Evolutionary conservation across 2,329 filamentous ascomycete species (phyloP).

Genomic region (Aspergillus flavus): DNA sequence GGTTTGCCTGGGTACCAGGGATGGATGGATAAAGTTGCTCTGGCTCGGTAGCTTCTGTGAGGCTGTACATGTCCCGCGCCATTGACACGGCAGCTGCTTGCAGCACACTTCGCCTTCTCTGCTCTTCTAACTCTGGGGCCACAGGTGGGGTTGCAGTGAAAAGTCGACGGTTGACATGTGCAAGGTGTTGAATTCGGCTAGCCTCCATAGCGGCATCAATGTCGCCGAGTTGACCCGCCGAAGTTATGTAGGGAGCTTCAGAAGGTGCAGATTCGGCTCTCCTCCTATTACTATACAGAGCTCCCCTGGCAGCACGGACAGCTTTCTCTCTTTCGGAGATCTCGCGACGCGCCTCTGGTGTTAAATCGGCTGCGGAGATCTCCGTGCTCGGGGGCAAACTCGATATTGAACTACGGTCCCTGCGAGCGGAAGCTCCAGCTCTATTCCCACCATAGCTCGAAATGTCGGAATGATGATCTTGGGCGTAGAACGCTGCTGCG

Average conservation of each 20-base stretch:
- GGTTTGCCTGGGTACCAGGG: conserved; percentile 37
- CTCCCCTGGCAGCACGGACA: conserved; percentile 73
- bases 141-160: conserved; percentile 77
- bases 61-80: conserved; percentile 82
- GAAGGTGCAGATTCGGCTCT: conserved; percentile 69
- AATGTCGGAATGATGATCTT: conserved; percentile 58
- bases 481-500: conserved; percentile 60
- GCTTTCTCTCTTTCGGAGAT: conserved; percentile 64
- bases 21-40: conserved; percentile 23
- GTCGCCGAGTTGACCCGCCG: conserved; percentile 61
- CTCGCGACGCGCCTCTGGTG: conserved; percentile 51
- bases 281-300: conserved; percentile 64
- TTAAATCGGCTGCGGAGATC: conserved; percentile 67
- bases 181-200: conserved; percentile 65
- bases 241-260: conserved; percentile 62
- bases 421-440: conserved; percentile 68
- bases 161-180: conserved; percentile 73
- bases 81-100: conserved; percentile 85
- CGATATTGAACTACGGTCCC: conserved; percentile 27
- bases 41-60: conserved; percentile 49
- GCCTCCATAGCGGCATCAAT: conserved; percentile 50
- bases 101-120: conserved; percentile 69
- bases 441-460: conserved; percentile 69
- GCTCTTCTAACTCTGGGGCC: conserved; percentile 71
- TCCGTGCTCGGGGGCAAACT: conserved; percentile 23